Evolutionary conservation across 2,329 filamentous ascomycete species (phyloP), one percentile per base, ranked within the genome.

Genomic region (Claviceps humidiphila): DNA sequence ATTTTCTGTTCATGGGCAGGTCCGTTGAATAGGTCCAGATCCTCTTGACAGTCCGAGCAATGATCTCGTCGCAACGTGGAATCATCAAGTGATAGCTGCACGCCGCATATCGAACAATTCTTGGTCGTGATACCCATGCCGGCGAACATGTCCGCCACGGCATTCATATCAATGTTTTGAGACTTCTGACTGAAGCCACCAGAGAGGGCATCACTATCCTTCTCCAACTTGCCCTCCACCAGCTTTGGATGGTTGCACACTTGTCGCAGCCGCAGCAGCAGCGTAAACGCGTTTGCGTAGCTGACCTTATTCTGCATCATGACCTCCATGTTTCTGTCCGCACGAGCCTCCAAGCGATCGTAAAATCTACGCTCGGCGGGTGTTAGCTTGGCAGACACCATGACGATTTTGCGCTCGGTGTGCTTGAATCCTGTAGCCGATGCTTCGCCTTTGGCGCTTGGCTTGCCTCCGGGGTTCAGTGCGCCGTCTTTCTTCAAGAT

Each of bases 221-320:
- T 87, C 52, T 84, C 84, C 53, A 96, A 74, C 62, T 94, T 91
- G 57, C 84, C 84, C 58, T 88, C 87, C 13, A 95, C 85, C 46
- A 98, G 75, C 58, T 89, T 84, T 0, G 90, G 89, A 64, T 98
- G 93, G 63, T 98, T 95, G 67, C 93, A 98, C 20, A 89, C 87
- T 66, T 98, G 93, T 54, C 93, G 80, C 55, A 98, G 74, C 41
- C 93, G 84, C 52, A 98, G 73, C n/a, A 98, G 78, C 55, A 98
- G 73, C 13, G 95, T 90, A 63, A 98, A 80, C 17, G 93, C 93
- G 60, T 89, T 94, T 54, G 94, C 91, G 64, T 97, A 97, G 70
- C 89, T 94, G 51, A 90, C 73, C 62, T 87, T 81, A 6, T 81
- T 83, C 49, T 79, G 81, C 82, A 95, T 90, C 85, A 97, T 94